Evolutionary conservation across 805 yeast genomes (phyloP), one percentile per base, ranked within the genome.

Genomic region (Helenozyma rhizophorensis): DNA sequence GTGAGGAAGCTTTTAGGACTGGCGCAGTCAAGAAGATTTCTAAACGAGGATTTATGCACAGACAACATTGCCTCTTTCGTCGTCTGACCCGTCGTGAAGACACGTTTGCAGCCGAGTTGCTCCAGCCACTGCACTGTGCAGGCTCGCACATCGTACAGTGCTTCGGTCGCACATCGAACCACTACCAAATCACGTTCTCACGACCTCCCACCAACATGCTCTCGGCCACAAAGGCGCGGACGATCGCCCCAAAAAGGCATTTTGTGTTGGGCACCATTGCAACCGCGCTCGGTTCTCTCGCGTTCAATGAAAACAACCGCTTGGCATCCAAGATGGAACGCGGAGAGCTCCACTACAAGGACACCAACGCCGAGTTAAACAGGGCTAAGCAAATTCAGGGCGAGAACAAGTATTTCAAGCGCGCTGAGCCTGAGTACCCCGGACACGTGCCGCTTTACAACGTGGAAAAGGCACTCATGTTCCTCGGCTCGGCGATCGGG

Each of bases 391-490:
- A 26, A 10, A 41, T 34, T 34, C 50, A 33, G 55, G 52, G 46
- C 24, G 35, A 35, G 12, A 54, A 47, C 23, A 58, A 56, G 13
- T 47, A 44, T 29, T 68, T 72, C 43, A 39, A 47, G 23, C 53
- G 80, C 35, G 56, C 62, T 1, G 51, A 44, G 21, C 72, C 75
- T 1, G 62, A 69, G 25, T 86, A 81, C 56, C 81, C 81, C 2
- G 87, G 85, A 2, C 95, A 88, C 54, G 80, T 90, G 9, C 94
- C 95, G 2, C 63, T 89, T 30, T 74, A 76, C 43, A 37, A 53
- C 1, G 52, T 73, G 33, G 97, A 90, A 51, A 73, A 82, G 39
- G 47, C 68, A 2, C 55, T 82, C 23, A 62, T 93, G 60, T 76
- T 85, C 42, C 58, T 69, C 0, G 80, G 87, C 1, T 82, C 95